These are phyloP conservation scores for Aspergillus fructus DNA, from an alignment of 2,329 filamentous ascomycete species.

Conservation along the genomic window DNA sequence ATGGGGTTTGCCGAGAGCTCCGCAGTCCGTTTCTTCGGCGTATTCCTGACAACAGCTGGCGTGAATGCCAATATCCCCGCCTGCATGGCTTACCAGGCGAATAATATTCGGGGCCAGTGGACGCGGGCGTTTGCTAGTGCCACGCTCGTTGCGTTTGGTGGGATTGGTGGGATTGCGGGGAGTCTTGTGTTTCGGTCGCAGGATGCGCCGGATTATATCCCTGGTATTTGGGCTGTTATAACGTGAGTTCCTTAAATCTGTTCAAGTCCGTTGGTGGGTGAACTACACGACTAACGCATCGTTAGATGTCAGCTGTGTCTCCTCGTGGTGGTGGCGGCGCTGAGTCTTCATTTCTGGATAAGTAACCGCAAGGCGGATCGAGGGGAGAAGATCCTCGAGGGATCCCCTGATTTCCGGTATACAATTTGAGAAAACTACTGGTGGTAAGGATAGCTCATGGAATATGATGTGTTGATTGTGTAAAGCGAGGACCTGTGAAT, in stretches of 20 bases:
- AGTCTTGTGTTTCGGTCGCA: slow-evolving; percentile 65
- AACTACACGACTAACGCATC: too few relatives aligned
- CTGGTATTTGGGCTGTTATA: slow-evolving; percentile 35
- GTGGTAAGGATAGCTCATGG: background rate
- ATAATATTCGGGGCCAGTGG: slow-evolving; percentile 86
- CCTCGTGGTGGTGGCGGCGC: slow-evolving; percentile 24
- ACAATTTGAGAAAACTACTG: slow-evolving; percentile 18
- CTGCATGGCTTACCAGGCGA: slow-evolving; percentile 76
- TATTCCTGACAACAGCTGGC: slow-evolving; percentile 72
- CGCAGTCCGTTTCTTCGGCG: slow-evolving; percentile 67
- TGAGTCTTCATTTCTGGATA: slow-evolving; percentile 34
- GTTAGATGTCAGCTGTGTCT: slow-evolving; percentile 35
- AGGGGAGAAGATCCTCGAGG: slow-evolving; percentile 37
- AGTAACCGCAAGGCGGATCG: slow-evolving; percentile 36
- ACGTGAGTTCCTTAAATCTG: too few relatives aligned
- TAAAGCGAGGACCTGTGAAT: too few relatives aligned
- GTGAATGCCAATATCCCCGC: slow-evolving; percentile 76
- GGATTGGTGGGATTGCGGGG: slow-evolving; percentile 75
- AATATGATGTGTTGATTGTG: background rate
- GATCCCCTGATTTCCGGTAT: slow-evolving; percentile 38
- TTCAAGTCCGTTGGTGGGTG: too few relatives aligned
- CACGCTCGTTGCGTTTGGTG: slow-evolving; percentile 72
- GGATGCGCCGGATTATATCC: slow-evolving; percentile 36
- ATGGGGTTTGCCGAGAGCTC: slow-evolving; percentile 65
- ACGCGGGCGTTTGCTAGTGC: slow-evolving; percentile 79